These are phyloP conservation scores for Linnemannia exigua DNA, from an alignment of 192 early-diverging fungal genomes.

Conservation along the genomic window DNA sequence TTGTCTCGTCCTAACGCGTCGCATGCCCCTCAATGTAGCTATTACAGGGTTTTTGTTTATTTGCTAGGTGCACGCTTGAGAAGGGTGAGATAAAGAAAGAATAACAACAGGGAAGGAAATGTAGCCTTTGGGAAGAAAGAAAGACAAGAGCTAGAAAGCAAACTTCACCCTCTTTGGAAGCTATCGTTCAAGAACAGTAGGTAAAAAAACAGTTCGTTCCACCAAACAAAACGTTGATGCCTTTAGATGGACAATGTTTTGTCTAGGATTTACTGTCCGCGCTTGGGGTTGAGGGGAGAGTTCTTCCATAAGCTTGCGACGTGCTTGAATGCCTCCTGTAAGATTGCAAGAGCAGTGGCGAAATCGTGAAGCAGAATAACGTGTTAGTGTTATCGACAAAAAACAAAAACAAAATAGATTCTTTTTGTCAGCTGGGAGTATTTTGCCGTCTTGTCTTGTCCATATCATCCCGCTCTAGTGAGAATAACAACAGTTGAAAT, in stretches of 20 bases:
- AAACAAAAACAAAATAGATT: neutral
- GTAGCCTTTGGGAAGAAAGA: no score
- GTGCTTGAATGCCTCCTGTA: conserved; percentile 71
- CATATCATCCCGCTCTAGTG: neutral
- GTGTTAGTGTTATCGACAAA: neutral
- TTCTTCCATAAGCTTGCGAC: conserved; percentile 72
- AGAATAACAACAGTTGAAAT: neutral
- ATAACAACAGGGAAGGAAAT: no score
- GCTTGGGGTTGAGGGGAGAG: conserved; percentile 73
- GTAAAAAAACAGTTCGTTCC: no score
- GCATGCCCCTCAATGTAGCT: no score
- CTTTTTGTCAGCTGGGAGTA: neutral
- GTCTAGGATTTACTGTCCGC: conserved; percentile 32
- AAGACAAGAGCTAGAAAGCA: no score
- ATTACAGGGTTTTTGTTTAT: no score
- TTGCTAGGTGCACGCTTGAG: no score
- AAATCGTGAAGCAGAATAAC: neutral
- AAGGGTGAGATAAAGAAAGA: no score
- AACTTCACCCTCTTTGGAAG: no score
- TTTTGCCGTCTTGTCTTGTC: neutral
- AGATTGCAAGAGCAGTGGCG: neutral
- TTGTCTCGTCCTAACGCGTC: no score
- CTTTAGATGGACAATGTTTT: neutral
- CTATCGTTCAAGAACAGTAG: no score
- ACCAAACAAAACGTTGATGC: neutral